Conservation (phyloP, 371 early-diverging fungal species). For the Mortierella sp. region DNA sequence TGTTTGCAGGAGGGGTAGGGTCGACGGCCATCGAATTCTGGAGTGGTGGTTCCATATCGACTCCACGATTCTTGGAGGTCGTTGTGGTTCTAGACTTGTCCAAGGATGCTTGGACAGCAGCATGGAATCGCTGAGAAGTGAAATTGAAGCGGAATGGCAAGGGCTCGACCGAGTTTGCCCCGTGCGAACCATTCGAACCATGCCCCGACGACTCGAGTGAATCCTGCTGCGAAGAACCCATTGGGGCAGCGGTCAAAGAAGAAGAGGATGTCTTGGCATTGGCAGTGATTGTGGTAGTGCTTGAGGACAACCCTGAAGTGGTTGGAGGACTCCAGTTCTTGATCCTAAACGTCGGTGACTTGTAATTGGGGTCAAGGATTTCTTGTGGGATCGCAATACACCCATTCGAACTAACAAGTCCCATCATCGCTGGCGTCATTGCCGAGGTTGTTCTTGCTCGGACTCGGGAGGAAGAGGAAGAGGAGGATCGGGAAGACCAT, state of each 20-base stretch:
- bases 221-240: neutral
- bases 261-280: neutral
- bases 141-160: conserved; percentile 38
- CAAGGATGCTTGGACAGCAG: conserved; percentile 25
- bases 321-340: conserved; percentile 45
- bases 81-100: neutral
- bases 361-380: conserved; percentile 48
- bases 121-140: conserved; percentile 43
- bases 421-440: too few species aligned
- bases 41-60: too few species aligned
- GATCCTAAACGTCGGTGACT: conserved; percentile 45
- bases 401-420: neutral
- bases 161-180: neutral
- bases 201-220: too few species aligned
- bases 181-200: too few species aligned
- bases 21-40: too few species aligned
- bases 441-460: too few species aligned
- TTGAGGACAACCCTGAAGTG: neutral
- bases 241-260: neutral
- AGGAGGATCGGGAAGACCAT: too few species aligned
- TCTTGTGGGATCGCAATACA: conserved; percentile 48
- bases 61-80: too few species aligned
- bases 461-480: too few species aligned
- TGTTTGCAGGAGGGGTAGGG: too few species aligned
- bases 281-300: neutral